Evolutionary conservation across 257 asterid species (phyloP), one percentile per base, ranked within the genome.

Genomic region (Jacaranda copaia): DNA sequence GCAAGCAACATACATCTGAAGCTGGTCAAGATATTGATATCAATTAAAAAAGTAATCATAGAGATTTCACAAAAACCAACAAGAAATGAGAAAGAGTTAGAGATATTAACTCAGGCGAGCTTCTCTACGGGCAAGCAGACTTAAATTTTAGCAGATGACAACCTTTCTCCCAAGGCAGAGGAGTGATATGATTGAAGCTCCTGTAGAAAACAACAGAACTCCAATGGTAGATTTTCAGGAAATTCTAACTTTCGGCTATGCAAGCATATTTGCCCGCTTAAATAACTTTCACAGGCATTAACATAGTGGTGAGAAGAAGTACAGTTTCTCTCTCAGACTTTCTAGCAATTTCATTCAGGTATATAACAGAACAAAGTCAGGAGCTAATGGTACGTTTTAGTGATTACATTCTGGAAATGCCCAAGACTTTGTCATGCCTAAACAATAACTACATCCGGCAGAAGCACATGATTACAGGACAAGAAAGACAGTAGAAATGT

Each of bases 331-430:
- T 70, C 35, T 25, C 48, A 16, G 40, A 42, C 42, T 25, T 46
- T 8, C 39, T 5, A 12, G 76, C 1, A 35, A 42, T 12, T 18
- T 15, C 75, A 77, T 42, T 45, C 48, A 36, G 39, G 66, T 70
- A 76, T 48, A 58, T 13, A 72, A 74, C 71, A 60, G 72, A 60
- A 32, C 36, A 64, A 14, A 40, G 40, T 60, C 64, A 59, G 40
- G 61, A 68, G 25, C 60, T 46, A 74, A 38, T 59, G 71, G 62
- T 70, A 67, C 19, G 72, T 42, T 40, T 57, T 62, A 78, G 75
- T 43, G 45, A 70, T 80, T 88, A 88, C 84, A 84, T 81, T 55
- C 69, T 25, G 66, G 55, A 73, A 46, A 56, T 59, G 72, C 80
- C 73, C 74, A 13, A 65, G 52, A 48, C n/a, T 5, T 38, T 55